A percentile compares a stretch with the other conserved stretches of the same genome.
Evolutionary conservation across 2,329 filamentous ascomycete species (phyloP).

Genomic region (Neurospora sp.): DNA sequence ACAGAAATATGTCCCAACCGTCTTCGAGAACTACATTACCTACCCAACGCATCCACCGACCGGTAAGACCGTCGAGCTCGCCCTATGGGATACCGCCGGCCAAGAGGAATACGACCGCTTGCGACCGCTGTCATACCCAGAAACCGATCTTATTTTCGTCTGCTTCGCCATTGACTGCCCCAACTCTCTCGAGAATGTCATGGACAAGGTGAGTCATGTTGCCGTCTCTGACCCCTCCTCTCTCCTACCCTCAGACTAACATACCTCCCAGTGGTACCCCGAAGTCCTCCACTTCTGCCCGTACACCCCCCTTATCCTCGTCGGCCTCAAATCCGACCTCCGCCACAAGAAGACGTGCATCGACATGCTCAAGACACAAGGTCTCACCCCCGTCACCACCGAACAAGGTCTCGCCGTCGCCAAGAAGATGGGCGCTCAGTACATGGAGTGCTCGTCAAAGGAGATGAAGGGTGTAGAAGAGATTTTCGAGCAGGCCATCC

Average conservation of each 20-base stretch:
- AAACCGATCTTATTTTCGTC: constrained; percentile 95
- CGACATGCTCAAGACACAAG: constrained; percentile 96
- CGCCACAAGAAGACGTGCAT: constrained; percentile 94
- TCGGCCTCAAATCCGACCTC: constrained; percentile 94
- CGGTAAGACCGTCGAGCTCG: constrained; percentile 91
- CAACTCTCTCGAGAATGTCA: constrained; percentile 94
- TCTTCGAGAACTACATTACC: constrained; percentile 99
- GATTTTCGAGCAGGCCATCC: constrained; percentile 86
- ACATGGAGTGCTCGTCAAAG: constrained; percentile 98
- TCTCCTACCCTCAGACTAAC: constrained; percentile 18
- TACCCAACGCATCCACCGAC: constrained; percentile 80
- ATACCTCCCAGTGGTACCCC: constrained; percentile 73
- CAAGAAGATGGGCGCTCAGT: constrained; percentile 85
- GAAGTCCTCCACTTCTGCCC: constrained; percentile 99
- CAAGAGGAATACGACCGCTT: constrained; percentile 98
- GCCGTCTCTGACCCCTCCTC: not conserved
- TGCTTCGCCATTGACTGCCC: constrained; percentile 99
- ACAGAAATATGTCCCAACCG: constrained; percentile 98
- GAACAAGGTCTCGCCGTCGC: constrained; percentile 85
- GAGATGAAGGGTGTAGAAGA: constrained; percentile 95
- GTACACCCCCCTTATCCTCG: constrained; percentile 88
- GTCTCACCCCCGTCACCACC: constrained; percentile 84
- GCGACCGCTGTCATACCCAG: constrained; percentile 90
- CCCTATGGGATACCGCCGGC: constrained; percentile 95
- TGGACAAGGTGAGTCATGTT: constrained; percentile 72